A percentile compares a stretch with the other conserved stretches of the same genome.
These are phyloP conservation scores for Caryopteris hybrid DNA, from an alignment of 305 asterid species.

Conservation along the genomic window DNA sequence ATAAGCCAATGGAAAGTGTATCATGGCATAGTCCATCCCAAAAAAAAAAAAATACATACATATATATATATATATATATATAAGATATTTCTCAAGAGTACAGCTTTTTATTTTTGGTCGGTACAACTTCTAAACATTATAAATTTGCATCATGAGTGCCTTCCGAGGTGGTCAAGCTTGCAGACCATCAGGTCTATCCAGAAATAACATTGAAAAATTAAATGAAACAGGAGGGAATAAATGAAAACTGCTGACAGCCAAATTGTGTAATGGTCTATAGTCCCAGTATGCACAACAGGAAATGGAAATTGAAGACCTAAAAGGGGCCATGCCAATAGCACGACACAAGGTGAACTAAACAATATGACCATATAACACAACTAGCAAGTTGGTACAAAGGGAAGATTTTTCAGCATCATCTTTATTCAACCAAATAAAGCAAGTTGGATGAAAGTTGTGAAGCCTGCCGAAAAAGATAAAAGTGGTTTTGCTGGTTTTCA, in stretches of 20 bases:
- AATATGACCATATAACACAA: not conserved
- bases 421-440: constrained; percentile 45
- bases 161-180: too few relatives aligned
- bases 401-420: constrained; percentile 34
- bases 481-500: constrained; percentile 1
- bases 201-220: too few relatives aligned
- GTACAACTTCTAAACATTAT: too few relatives aligned
- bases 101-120: too few relatives aligned
- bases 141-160: too few relatives aligned
- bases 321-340: not conserved
- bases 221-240: not conserved
- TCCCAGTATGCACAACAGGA: not conserved
- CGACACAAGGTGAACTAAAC: not conserved
- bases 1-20: too few relatives aligned
- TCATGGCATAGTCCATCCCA: too few relatives aligned
- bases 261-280: not conserved
- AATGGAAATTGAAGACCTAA: not conserved
- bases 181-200: too few relatives aligned
- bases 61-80: too few relatives aligned
- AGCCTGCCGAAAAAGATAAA: constrained; percentile 7
- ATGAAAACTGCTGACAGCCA: not conserved
- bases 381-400: constrained; percentile 9
- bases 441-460: constrained; percentile 21
- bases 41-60: too few relatives aligned
- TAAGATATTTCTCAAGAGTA: too few relatives aligned